Evolutionary conservation across 1,284 basidiomycete genomes (phyloP), one percentile per base, ranked within the genome.

Genomic region (Fomitopsis palustris): DNA sequence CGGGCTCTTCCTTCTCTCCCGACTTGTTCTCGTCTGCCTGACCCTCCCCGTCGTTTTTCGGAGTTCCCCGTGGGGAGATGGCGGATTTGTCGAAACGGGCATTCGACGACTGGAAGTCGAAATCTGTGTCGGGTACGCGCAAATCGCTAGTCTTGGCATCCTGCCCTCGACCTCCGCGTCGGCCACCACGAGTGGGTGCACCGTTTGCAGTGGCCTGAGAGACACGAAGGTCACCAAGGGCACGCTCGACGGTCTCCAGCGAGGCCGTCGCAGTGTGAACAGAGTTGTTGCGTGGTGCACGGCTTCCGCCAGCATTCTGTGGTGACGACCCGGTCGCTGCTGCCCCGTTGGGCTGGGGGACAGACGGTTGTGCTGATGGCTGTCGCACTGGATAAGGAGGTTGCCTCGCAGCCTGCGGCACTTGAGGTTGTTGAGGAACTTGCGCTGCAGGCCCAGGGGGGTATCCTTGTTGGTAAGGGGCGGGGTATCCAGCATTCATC

Each of bases 1-100:
- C 87, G 12, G 43, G 23, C n/a, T 71, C 70, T 6, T 73, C 72
- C 53, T 69, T 68, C 37, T 61, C 64, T 9, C 67, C 66, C 29
- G 51, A 58, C 54, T 68, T 67, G 39, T 61, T 37, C 39, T 56
- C 45, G n/a, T 29, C 27, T 25, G 68, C 38, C 45, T 65, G 73
- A 10, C 63, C 62, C 8, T 71, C 74, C 2, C 64, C 70, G 42
- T 72, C 73, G 16, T 17, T 61, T 56, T 64, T 69, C 23, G 64
- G 64, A 12, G 64, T 67, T 16, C 65, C 67, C 67, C 63, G 61
- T 35, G 62, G 58, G 25, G 67, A 61, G 2, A 86, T 56, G 14
- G 84, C 82, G 17, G 83, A 75, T 72, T 92, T 92, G 73, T 91
- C 87, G 65, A 93, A 92, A 55, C 83, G 82, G 5, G 87, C 87